phyloP scores from a whole-genome alignment of 1,284 basidiomycete species.

The Bondarzewia mesenterica region DNA sequence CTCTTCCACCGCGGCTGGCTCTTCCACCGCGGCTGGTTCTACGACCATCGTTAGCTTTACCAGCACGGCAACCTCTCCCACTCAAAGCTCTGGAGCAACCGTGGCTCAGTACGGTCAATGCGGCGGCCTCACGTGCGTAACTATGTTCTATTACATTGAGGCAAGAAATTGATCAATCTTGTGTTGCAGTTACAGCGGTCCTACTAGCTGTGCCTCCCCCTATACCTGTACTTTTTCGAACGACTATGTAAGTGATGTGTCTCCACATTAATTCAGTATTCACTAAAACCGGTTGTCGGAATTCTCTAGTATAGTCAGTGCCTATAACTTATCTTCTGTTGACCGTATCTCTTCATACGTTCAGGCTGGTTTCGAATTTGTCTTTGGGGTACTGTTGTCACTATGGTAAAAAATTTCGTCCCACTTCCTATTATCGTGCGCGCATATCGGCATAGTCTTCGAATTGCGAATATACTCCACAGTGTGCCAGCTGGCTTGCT shows the following conservation, averaged over 20 bases:
- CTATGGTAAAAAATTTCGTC: too few species aligned
- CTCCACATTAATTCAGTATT: neutral
- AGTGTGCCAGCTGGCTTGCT: too few species aligned
- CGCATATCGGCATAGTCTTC: too few species aligned
- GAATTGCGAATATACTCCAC: too few species aligned
- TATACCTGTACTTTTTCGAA: conserved; percentile 22
- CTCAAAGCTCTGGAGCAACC: conserved; percentile 14
- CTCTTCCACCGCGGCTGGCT: conserved; percentile 6
- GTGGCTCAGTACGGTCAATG: conserved; percentile 30
- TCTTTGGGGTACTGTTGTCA: too few species aligned
- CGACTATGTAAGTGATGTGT: conserved; percentile 17
- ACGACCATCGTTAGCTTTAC: conserved; percentile 9
- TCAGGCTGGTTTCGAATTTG: too few species aligned
- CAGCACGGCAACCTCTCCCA: conserved; percentile 13
- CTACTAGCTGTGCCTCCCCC: conserved; percentile 24
- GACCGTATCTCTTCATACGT: too few species aligned
- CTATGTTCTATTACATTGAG: conserved; percentile 1
- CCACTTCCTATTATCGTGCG: too few species aligned
- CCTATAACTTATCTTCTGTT: too few species aligned
- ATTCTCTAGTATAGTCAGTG: conserved; percentile 32
- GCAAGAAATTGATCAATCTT: neutral
- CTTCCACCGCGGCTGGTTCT: neutral
- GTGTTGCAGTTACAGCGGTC: conserved; percentile 3
- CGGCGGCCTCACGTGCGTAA: conserved; percentile 21
- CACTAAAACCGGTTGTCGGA: neutral